Conservation (phyloP, 2,329 filamentous ascomycete genomes). For the Stagonosporopsis rhizophila region DNA sequence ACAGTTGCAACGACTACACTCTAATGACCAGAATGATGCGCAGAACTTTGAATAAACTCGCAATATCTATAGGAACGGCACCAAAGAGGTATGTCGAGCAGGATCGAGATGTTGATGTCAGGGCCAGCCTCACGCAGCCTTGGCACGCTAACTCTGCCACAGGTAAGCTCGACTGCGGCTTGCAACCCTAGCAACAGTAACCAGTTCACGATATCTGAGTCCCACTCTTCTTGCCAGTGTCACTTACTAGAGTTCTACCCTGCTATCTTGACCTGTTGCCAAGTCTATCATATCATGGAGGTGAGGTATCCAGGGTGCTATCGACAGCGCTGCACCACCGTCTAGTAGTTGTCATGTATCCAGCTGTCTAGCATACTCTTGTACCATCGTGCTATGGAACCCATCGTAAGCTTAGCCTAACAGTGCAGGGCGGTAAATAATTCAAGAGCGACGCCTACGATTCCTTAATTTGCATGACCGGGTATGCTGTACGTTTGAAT, state of each 20-base stretch:
- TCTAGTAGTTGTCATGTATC: not conserved
- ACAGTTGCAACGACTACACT: not conserved
- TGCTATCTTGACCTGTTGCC: not conserved
- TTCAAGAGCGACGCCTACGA: not conserved
- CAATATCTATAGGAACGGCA: not conserved
- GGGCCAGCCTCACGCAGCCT: conserved; percentile 10
- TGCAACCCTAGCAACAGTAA: conserved; percentile 1
- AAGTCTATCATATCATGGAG: not conserved
- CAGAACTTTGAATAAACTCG: not conserved
- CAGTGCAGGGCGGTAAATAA: no score
- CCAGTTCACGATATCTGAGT: not conserved
- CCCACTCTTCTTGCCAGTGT: not conserved
- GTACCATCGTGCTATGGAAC: not conserved
- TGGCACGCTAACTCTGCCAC: conserved; percentile 3
- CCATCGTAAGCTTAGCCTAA: no score
- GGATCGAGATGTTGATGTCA: conserved; percentile 17
- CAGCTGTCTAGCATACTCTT: not conserved
- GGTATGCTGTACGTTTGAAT: no score
- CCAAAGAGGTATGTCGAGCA: conserved; percentile 10
- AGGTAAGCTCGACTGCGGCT: conserved; percentile 1
- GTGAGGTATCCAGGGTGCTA: not conserved
- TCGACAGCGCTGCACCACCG: not conserved
- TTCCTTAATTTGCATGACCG: not conserved
- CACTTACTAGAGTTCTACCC: not conserved
- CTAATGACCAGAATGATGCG: not conserved